Percentiles rank a stretch among this genome's conserved stretches.
phyloP scores from a whole-genome alignment of 768 basidiomycete genomes.

The Phanerochaete sordida region DNA sequence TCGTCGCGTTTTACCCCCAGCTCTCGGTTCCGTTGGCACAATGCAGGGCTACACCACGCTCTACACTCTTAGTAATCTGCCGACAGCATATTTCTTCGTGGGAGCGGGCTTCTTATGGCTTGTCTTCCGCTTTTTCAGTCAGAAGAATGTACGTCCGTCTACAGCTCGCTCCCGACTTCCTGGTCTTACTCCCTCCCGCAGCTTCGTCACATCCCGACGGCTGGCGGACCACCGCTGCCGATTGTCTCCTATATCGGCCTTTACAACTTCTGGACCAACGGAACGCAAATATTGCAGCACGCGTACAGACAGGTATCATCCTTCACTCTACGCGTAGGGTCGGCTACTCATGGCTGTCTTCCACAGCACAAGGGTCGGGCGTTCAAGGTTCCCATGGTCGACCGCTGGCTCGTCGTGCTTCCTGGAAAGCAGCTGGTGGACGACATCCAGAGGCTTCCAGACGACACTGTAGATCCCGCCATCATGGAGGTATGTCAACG shows the following conservation, averaged over 20 bases:
- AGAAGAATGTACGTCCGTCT: no score
- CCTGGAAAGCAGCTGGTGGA: constrained; percentile 41
- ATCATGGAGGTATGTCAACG: constrained; percentile 39
- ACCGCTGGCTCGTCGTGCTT: constrained; percentile 29
- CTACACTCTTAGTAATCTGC: no score
- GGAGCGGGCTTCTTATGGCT: no score
- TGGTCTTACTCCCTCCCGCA: constrained; percentile 5
- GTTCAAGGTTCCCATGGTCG: not conserved
- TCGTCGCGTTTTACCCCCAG: no score
- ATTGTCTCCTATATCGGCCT: constrained; percentile 16
- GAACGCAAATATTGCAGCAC: constrained; percentile 16
- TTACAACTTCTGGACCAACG: not conserved
- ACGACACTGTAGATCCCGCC: constrained; percentile 40
- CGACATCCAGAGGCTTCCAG: constrained; percentile 45
- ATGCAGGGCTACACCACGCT: no score
- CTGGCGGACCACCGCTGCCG: constrained; percentile 20
- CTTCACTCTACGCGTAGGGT: no score
- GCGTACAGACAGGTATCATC: constrained; percentile 1
- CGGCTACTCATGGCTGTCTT: no score
- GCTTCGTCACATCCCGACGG: constrained; percentile 19
- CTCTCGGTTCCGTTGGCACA: no score
- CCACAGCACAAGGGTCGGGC: constrained; percentile 7
- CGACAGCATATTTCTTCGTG: no score
- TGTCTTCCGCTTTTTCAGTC: no score
- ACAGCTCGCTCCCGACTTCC: not conserved